These are phyloP conservation scores for Asterella californica DNA, from an alignment of 225 moss, liverwort and hornwort species.

Conservation along the genomic window DNA sequence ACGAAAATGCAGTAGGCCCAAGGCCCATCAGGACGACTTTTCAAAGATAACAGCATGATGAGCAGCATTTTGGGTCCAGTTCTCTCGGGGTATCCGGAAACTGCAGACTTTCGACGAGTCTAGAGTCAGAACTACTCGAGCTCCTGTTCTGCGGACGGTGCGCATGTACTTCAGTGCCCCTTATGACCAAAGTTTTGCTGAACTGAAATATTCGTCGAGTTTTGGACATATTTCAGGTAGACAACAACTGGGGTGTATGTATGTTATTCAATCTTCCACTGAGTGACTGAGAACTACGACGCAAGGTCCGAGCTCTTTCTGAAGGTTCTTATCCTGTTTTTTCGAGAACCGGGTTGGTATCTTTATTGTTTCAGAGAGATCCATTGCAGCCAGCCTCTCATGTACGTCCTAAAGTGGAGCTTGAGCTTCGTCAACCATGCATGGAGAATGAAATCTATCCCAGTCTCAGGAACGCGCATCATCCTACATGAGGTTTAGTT, in stretches of 20 bases:
- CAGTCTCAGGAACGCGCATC: slow-evolving; percentile 4
- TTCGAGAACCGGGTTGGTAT: neutral
- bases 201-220: neutral
- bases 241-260: neutral
- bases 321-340: slow-evolving; percentile 5
- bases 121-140: neutral
- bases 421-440: neutral
- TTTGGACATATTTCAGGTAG: neutral
- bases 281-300: slow-evolving; percentile 5
- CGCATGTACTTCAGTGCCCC: neutral
- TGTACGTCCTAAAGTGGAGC: neutral
- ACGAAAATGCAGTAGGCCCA: slow-evolving; percentile 26
- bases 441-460: neutral
- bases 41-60: slow-evolving; percentile 28
- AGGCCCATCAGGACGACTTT: slow-evolving; percentile 11
- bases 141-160: neutral
- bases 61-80: slow-evolving; percentile 14
- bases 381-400: neutral
- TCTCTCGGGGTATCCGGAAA: neutral
- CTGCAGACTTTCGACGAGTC: neutral
- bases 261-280: neutral
- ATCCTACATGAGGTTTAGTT: neutral
- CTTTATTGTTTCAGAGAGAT: neutral
- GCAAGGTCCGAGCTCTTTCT: neutral
- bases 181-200: neutral